phyloP scores from a whole-genome alignment of 176 grass and related monocot genomes.

The Elaeis guineensis region DNA sequence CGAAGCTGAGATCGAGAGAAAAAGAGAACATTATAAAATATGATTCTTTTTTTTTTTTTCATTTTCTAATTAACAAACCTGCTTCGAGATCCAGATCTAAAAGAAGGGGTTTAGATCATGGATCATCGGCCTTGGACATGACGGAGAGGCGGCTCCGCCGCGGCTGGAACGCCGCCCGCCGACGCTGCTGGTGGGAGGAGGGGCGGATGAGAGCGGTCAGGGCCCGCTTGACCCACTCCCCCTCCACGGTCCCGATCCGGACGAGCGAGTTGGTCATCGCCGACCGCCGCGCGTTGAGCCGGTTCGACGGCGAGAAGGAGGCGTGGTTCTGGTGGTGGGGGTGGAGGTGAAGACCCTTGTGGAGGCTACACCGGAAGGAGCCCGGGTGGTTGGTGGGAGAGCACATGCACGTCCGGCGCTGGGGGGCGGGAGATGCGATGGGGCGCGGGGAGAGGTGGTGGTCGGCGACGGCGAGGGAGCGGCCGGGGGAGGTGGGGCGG shows the following conservation, averaged over 20 bases:
- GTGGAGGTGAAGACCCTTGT: slow-evolving; percentile 29
- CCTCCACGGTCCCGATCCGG: slow-evolving; percentile 35
- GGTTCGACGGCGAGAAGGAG: neutral
- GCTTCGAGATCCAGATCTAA: slow-evolving; percentile 1
- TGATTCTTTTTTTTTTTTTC: neutral
- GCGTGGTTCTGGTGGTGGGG: slow-evolving; percentile 9
- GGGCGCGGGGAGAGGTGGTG: slow-evolving; percentile 5
- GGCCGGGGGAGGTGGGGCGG: neutral
- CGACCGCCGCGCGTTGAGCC: slow-evolving; percentile 23
- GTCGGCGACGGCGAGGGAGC: slow-evolving; percentile 15
- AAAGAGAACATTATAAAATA: neutral
- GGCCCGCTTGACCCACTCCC: slow-evolving; percentile 37
- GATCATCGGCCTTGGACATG: slow-evolving; percentile 45
- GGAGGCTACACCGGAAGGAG: slow-evolving; percentile 59
- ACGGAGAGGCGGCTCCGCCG: slow-evolving; percentile 36
- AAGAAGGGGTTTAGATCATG: slow-evolving; percentile 7
- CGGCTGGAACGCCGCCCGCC: slow-evolving; percentile 19
- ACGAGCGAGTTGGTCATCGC: slow-evolving; percentile 40
- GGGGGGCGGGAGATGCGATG: neutral
- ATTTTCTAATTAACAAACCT: slow-evolving; percentile 5
- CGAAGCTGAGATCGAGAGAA: neutral
- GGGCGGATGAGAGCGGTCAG: slow-evolving; percentile 40
- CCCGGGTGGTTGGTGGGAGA: slow-evolving; percentile 62
- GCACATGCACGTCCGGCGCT: slow-evolving; percentile 36
- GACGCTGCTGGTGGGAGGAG: slow-evolving; percentile 34